These are phyloP conservation scores for Fusarium musae DNA, from an alignment of 2,329 filamentous ascomycete species.

Conservation along the genomic window DNA sequence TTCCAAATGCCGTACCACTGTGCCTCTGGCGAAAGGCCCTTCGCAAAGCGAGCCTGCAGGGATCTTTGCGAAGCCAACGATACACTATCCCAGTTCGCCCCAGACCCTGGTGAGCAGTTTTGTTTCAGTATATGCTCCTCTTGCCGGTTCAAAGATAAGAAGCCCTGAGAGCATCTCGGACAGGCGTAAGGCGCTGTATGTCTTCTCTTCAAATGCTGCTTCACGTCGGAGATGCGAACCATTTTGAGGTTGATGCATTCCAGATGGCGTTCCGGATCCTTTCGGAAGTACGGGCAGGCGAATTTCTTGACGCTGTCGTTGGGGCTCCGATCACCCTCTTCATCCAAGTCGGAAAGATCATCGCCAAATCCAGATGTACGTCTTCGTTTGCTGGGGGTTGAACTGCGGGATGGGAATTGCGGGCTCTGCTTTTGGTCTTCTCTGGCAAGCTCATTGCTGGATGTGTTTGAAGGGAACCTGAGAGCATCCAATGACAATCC, in stretches of 20 bases:
- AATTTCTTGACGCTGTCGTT: accelerated
- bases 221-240: background rate
- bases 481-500: too few species aligned
- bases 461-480: too few species aligned
- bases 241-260: background rate
- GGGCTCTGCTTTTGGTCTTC: too few species aligned
- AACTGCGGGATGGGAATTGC: too few species aligned
- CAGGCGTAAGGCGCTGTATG: background rate
- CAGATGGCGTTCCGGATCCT: background rate
- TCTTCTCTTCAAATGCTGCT: background rate
- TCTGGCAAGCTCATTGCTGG: too few species aligned
- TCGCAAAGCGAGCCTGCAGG: accelerated
- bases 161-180: accelerated
- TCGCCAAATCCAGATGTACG: accelerated
- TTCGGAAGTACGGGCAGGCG: background rate
- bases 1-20: background rate
- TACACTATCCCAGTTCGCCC: accelerated
- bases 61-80: background rate
- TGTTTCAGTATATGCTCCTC: background rate
- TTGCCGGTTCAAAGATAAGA: accelerated
- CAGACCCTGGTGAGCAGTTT: accelerated
- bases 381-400: background rate
- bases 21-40: accelerated
- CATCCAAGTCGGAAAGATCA: accelerated
- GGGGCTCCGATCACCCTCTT: accelerated